Evolutionary conservation across 257 asterid genomes (phyloP), one percentile per base, ranked within the genome.

Genomic region (Mitragyna speciosa): DNA sequence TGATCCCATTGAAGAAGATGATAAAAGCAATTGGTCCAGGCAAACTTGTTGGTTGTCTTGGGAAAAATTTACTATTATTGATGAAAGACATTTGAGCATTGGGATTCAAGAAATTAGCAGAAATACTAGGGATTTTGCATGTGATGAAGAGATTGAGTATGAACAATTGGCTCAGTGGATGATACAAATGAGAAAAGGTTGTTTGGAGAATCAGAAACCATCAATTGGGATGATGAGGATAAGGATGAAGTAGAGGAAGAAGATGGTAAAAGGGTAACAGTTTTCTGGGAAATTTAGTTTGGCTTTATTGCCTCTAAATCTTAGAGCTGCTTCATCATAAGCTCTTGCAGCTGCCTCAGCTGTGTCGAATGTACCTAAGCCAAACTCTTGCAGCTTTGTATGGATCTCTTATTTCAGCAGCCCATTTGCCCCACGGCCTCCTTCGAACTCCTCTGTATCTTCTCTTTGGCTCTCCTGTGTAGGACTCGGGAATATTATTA

Each of bases 401-500:
- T 31, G 94, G 94, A 33, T 90, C 94, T 70, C 94, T 78, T 3
- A 88, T 90, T 68, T 90, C 92, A 15, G 92, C 92, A 0, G 94
- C 94, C 90, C 90, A 90, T 78, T 88, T 90, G 2, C 94, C 94
- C 94, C 92, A 90, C 26, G 94, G 94, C 84, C 94, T 68, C 68
- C 83, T 78, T 72, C 92, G 70, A 0, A 90, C 92, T 70, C 94
- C 94, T 52, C 94, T 79, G 87, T 88, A 88, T 75, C 71, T 80
- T 67, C 86, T 76, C 68, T 75, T 73, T 20, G 72, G 33, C 77
- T 73, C 82, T 48, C 77, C 76, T 20, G 76, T 64, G 8, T 49
- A 33, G 26, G 81, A 26, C 26, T 65, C 54, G 4, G 2, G 65
- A 33, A 39, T 66, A 2, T 43, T 66, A 43, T 33, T 56, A 39